Evolutionary conservation across 352 stramenopile genomes (phyloP).

Genomic region (Phytopythium boreale): DNA sequence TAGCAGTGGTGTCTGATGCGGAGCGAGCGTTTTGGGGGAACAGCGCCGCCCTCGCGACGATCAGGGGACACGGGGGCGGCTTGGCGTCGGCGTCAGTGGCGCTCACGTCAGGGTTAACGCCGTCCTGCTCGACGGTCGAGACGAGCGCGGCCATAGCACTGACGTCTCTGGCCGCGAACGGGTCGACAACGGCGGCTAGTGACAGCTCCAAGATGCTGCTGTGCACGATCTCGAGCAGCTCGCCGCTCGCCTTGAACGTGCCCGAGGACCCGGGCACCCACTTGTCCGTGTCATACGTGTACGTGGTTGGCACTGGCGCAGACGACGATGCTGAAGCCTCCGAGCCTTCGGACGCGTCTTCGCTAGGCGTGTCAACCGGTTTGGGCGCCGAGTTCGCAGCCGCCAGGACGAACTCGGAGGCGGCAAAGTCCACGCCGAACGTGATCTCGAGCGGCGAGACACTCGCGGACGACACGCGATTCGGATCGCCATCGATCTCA

Average conservation of each 20-base stretch:
- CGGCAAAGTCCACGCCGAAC: slow-evolving; percentile 67
- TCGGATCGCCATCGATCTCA: not conserved
- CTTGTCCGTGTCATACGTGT: slow-evolving; percentile 68
- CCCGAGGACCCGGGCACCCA: slow-evolving; percentile 51
- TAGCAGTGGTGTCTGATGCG: slow-evolving; percentile 43
- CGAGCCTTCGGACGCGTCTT: not conserved
- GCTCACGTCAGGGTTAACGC: not conserved
- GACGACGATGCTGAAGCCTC: not conserved
- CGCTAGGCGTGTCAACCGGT: not conserved
- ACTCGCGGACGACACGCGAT: slow-evolving; percentile 24
- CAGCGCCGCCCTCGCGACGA: not conserved
- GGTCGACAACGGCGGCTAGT: slow-evolving; percentile 54
- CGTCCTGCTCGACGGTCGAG: slow-evolving; percentile 39
- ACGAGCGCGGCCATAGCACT: slow-evolving; percentile 49
- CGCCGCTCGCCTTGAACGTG: slow-evolving; percentile 50
- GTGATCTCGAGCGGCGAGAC: slow-evolving; percentile 37
- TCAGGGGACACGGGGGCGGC: not conserved
- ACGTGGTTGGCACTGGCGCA: not conserved
- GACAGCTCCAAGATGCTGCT: slow-evolving; percentile 49
- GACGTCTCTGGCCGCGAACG: slow-evolving; percentile 49
- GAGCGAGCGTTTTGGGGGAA: slow-evolving; percentile 9
- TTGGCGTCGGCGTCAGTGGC: not conserved
- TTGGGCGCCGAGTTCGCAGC: not conserved
- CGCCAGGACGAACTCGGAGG: slow-evolving; percentile 42
- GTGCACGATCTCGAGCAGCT: slow-evolving; percentile 56